These are phyloP conservation scores for Peziza echinospora DNA, from an alignment of 495 filamentous ascomycete species.

Conservation along the genomic window DNA sequence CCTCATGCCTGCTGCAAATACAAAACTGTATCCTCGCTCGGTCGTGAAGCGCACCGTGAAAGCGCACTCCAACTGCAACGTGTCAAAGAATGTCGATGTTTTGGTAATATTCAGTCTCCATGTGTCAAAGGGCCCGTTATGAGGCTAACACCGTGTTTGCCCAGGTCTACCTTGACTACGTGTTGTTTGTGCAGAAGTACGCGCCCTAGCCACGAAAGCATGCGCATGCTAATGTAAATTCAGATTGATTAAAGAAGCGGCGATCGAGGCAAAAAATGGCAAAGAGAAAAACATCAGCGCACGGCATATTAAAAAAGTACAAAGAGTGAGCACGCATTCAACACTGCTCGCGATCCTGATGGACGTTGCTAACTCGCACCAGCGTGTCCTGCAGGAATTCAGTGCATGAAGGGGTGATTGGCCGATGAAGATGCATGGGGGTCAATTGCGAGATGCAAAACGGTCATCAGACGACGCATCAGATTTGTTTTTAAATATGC, in stretches of 20 bases:
- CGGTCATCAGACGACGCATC: too few species aligned
- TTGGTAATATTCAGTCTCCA: slow-evolving; percentile 39
- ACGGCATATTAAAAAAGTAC: slow-evolving; percentile 52
- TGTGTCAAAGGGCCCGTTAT: too few species aligned
- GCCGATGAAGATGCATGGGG: too few species aligned
- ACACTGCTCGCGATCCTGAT: too few species aligned
- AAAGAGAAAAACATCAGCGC: slow-evolving; percentile 54
- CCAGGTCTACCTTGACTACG: slow-evolving; percentile 75
- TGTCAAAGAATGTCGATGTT: slow-evolving; percentile 75
- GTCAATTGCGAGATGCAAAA: too few species aligned
- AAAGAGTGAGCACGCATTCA: slow-evolving; percentile 49
- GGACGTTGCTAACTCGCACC: slow-evolving; percentile 5
- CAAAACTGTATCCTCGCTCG: slow-evolving; percentile 59
- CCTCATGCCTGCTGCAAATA: neutral
- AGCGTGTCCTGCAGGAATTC: slow-evolving; percentile 57
- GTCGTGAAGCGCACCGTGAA: slow-evolving; percentile 77
- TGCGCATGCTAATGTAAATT: slow-evolving; percentile 1
- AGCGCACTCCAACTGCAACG: slow-evolving; percentile 55
- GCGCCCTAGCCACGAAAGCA: slow-evolving; percentile 6
- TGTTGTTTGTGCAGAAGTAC: slow-evolving; percentile 75
- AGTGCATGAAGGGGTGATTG: slow-evolving; percentile 50
- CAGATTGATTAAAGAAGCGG: slow-evolving; percentile 69
- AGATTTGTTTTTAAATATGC: too few species aligned
- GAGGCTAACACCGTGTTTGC: neutral
- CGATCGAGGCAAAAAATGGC: slow-evolving; percentile 49